Evolutionary conservation across 1,284 basidiomycete genomes (phyloP).

Genomic region (Cutaneotrichosporon sp.): DNA sequence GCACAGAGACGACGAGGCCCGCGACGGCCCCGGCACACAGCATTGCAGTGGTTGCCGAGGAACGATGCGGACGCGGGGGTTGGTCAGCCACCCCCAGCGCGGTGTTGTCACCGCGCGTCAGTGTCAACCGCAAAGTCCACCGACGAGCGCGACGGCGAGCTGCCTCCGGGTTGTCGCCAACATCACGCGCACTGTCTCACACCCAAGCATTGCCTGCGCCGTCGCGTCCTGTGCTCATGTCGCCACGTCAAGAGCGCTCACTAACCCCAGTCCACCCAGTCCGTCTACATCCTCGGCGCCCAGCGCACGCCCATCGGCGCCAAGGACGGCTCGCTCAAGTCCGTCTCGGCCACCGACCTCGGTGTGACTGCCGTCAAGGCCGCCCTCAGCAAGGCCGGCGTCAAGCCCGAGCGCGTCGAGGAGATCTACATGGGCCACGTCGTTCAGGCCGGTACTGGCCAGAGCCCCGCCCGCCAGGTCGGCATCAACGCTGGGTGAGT

Average conservation of each 20-base stretch:
- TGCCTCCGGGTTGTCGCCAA: too few species aligned
- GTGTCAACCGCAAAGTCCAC: too few species aligned
- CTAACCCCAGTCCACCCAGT: constrained; percentile 51
- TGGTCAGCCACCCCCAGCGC: too few species aligned
- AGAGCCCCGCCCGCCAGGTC: constrained; percentile 92
- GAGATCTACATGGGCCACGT: constrained; percentile 98
- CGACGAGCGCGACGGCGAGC: too few species aligned
- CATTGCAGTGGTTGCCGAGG: too few species aligned
- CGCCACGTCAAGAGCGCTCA: too few species aligned
- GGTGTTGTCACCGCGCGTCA: too few species aligned
- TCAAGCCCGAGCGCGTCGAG: constrained; percentile 77
- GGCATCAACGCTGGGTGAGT: constrained; percentile 72
- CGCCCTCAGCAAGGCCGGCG: constrained; percentile 71
- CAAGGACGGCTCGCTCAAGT: constrained; percentile 82
- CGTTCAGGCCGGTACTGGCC: constrained; percentile 90
- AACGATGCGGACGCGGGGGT: too few species aligned
- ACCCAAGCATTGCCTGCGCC: too few species aligned
- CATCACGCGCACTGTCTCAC: too few species aligned
- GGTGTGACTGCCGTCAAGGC: constrained; percentile 85
- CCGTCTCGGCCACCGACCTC: constrained; percentile 83
- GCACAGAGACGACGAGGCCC: too few species aligned
- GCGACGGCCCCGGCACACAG: too few species aligned
- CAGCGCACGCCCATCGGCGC: constrained; percentile 92
- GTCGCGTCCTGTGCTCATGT: not conserved
- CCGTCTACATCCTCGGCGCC: constrained; percentile 93